These are phyloP conservation scores for Mediolabrus comicus DNA, from an alignment of 108 stramenopile species.

Conservation along the genomic window DNA sequence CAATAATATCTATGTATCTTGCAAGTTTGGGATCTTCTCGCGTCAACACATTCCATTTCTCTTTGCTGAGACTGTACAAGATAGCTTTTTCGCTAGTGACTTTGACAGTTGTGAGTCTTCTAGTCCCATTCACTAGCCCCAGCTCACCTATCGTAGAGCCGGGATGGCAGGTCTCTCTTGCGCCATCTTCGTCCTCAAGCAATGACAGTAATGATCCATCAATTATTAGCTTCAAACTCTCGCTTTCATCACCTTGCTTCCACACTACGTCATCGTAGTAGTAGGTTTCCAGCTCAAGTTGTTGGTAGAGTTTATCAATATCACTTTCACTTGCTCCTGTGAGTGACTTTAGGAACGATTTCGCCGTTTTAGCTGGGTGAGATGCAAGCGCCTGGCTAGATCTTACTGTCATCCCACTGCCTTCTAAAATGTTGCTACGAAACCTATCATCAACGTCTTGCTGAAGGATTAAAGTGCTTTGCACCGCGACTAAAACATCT, in stretches of 20 bases:
- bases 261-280: slow-evolving; percentile 48
- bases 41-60: slow-evolving; percentile 45
- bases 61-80: slow-evolving; percentile 54
- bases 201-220: slow-evolving; percentile 51
- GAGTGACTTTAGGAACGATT: slow-evolving; percentile 40
- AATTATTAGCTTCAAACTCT: slow-evolving; percentile 61
- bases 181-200: slow-evolving; percentile 54
- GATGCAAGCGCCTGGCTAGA: background rate
- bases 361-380: slow-evolving; percentile 13
- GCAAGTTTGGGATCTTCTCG: slow-evolving; percentile 49
- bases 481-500: slow-evolving; percentile 56
- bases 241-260: slow-evolving; percentile 50
- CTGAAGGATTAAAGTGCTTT: slow-evolving; percentile 42
- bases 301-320: slow-evolving; percentile 22
- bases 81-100: slow-evolving; percentile 56
- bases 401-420: background rate
- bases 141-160: slow-evolving; percentile 67
- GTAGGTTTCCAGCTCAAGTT: slow-evolving; percentile 50
- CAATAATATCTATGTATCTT: slow-evolving; percentile 58
- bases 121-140: slow-evolving; percentile 55
- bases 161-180: slow-evolving; percentile 39
- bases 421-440: slow-evolving; percentile 13
- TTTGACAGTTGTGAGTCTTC: slow-evolving; percentile 56
- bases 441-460: slow-evolving; percentile 25
- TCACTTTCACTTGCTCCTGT: slow-evolving; percentile 25